Percentiles rank a stretch among this genome's conserved stretches.
These are phyloP conservation scores for Allium cepa DNA, from an alignment of 106 monocot species.

Conservation along the genomic window DNA sequence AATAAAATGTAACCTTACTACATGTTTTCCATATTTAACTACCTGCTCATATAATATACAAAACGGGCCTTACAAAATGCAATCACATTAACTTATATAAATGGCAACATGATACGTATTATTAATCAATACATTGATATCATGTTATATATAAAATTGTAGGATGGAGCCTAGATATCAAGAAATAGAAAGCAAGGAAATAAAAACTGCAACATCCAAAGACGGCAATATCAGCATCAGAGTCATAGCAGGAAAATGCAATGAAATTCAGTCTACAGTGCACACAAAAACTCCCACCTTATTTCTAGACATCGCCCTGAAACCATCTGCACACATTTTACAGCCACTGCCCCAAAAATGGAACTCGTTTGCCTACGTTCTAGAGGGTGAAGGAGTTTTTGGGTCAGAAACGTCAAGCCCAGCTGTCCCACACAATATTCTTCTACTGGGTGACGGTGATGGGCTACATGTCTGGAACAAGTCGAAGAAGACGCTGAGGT, in stretches of 20 bases:
- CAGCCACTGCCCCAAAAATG: slow-evolving; percentile 46
- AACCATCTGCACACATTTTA: slow-evolving; percentile 29
- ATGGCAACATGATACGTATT: neutral
- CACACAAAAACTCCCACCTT: slow-evolving; percentile 72
- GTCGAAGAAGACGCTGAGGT: slow-evolving; percentile 32
- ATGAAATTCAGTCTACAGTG: slow-evolving; percentile 59
- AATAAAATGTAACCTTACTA: slow-evolving; percentile 59
- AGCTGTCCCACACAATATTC: slow-evolving; percentile 32
- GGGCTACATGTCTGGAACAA: slow-evolving; percentile 72
- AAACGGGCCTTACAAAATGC: neutral
- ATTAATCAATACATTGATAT: neutral
- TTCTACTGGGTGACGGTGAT: slow-evolving; percentile 57
- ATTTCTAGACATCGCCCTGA: slow-evolving; percentile 68
- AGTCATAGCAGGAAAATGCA: slow-evolving; percentile 65
- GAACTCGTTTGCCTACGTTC: slow-evolving; percentile 69
- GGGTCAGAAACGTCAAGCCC: slow-evolving; percentile 20
- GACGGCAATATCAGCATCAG: slow-evolving; percentile 47
- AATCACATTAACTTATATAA: neutral
- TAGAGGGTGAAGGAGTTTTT: slow-evolving; percentile 73
- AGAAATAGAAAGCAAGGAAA: slow-evolving; percentile 63
- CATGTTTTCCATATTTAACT: neutral
- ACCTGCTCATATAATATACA: neutral
- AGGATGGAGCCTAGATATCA: slow-evolving; percentile 84
- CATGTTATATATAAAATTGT: neutral
- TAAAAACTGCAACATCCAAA: slow-evolving; percentile 9